Evolutionary conservation across 768 basidiomycete genomes (phyloP), one percentile per base, ranked within the genome.

Genomic region (Mycena crocata): DNA sequence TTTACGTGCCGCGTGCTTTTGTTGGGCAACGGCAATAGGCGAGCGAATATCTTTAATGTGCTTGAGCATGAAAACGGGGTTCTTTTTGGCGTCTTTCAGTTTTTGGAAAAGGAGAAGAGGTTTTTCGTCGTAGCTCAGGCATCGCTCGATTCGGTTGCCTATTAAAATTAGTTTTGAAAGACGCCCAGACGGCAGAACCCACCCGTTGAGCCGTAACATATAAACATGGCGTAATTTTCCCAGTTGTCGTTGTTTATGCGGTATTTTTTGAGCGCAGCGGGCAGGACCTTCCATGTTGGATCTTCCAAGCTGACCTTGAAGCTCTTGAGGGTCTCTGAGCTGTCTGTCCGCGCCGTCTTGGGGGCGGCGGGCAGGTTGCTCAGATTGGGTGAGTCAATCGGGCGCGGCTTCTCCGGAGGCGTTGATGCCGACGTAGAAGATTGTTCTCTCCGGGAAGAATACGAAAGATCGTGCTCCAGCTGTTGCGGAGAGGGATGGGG

Each of bases 181-280:
- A 15, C 10, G 34, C 40, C 14, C 35, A 30, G 65, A 59, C 74
- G 49, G 37, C 17, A 15, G n/a, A 32, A 74, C 87, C 71, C 75
- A 95, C 96, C 95, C 57, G 95, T 84, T 57, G 92, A 91, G 14
- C 96, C 97, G 78, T 97, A 98, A 73, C 97, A 99, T 66, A 99
- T 99, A 81, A 99, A 99, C 92, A 99, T 93, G 31, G 98, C 98
- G 81, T 99, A 99, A 73, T 95, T 94, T 83, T 95, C 92, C 98
- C 98, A 99, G 77, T 94, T 96, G 69, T 99, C 98, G 71, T 94
- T 94, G 78, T 97, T 95, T 80, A 99, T 99, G 75, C 94, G 96
- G 78, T 99, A 99, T 79, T 99, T 99, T 82, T 98, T 98, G 68
- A 99, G 83, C 19, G 98, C 98, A 0, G 98, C 98, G 2, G 98